A percentile compares a stretch with the other conserved stretches of the same genome.
Evolutionary conservation across 768 basidiomycete genomes (phyloP).

Genomic region (Royoungia palumana): DNA sequence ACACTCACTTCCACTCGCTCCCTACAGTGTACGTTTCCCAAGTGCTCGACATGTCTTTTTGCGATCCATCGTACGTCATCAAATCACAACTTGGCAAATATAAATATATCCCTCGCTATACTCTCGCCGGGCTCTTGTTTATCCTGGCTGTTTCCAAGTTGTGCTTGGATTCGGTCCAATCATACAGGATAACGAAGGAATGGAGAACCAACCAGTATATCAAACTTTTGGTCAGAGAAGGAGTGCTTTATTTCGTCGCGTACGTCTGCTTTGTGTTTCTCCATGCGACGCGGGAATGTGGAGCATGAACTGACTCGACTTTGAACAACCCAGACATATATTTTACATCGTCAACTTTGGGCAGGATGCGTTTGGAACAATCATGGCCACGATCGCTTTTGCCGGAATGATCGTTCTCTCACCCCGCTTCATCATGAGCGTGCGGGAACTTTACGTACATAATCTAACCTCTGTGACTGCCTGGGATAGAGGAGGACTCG

Average conservation of each 20-base stretch:
- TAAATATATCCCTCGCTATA: conserved; percentile 10
- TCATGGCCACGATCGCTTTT: neutral
- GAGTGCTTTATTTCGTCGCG: conserved; percentile 16
- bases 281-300: too few relatives aligned
- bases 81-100: conserved; percentile 3
- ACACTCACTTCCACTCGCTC: neutral
- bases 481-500: conserved; percentile 1
- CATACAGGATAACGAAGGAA: conserved; percentile 6
- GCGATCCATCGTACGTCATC: neutral
- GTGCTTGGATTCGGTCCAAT: conserved; percentile 5
- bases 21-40: conserved; percentile 7
- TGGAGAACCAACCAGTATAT: conserved; percentile 16
- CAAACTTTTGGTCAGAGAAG: conserved; percentile 11
- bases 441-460: conserved; percentile 8
- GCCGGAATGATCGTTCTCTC: conserved; percentile 7
- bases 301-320: neutral
- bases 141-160: conserved; percentile 2
- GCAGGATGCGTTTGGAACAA: neutral
- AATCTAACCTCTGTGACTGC: neutral
- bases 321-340: conserved; percentile 7
- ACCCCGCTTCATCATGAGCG: conserved; percentile 19
- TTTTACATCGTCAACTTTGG: conserved; percentile 12
- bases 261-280: conserved; percentile 8
- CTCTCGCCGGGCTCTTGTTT: conserved; percentile 12
- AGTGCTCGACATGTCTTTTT: conserved; percentile 16